Base-by-base conservation (phyloP, 306 rosid genomes). In the Spatholobus suberectus region DNA sequence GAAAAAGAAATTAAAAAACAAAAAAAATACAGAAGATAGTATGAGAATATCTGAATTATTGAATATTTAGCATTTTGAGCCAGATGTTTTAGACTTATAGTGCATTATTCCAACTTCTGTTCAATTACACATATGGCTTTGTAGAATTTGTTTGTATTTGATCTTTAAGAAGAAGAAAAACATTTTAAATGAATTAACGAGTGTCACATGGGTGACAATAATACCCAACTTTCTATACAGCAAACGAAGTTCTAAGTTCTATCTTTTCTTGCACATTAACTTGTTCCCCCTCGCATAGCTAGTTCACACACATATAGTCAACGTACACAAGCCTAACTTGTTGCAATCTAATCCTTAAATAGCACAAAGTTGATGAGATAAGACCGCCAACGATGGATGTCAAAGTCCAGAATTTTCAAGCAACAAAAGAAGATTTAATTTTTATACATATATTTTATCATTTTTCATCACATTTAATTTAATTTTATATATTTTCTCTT, bases 161-260 rank as follows among this genome's bases (percentile, higher is more conserved):
- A 32, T 44, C 55, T 21, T 43, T 5, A 35, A 51, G 18, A 34
- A 69, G 24, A 44, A 17, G n/a, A 17, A n/a, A 43, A 12, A 32
- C 68, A 68, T 29, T 84, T 55, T n/a, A n/a, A n/a, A 32, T 35
- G 14, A n/a, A 8, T n/a, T n/a, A 72, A 79, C 23, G 55, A 49
- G 83, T 49, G 72, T 51, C 80, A 51, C 51, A 29, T 73, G 77
- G 71, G 52, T 63, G 34, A 49, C 67, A 46, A 76, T 17, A 37
- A 23, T 34, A 38, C 52, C 71, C 43, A 40, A 81, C 24, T 78
- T 72, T 65, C 55, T 62, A 8, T 18, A 44, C 43, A 47, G 51
- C 20, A 52, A 73, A 84, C 35, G 15, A 78, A n/a, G 23, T 59
- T 63, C 6, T 18, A 79, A 17, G 61, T 29, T n/a, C 49, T 63